These are phyloP conservation scores for Cercospora berteroae DNA, from an alignment of 2,329 filamentous ascomycete genomes.

Conservation along the genomic window DNA sequence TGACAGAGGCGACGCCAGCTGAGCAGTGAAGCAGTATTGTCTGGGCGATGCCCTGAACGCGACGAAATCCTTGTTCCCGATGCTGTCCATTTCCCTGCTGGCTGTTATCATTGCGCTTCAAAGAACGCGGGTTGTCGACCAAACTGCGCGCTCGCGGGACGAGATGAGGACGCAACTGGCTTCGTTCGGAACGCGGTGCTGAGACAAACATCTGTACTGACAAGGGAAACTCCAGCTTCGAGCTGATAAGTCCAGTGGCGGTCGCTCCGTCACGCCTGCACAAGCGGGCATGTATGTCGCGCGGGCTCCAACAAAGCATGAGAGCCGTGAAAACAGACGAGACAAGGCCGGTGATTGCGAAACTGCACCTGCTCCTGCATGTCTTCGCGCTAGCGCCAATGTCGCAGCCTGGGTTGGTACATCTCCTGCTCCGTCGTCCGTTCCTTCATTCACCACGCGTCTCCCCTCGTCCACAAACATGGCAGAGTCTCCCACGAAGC, in stretches of 20 bases:
- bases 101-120: not conserved
- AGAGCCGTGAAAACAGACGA: not conserved
- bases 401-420: not conserved
- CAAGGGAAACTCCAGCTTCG: too few relatives aligned
- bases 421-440: not conserved
- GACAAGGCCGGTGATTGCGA: not conserved
- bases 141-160: not conserved
- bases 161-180: not conserved
- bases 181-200: not conserved
- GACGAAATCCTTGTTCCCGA: not conserved
- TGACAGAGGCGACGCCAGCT: not conserved
- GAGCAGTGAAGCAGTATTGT: not conserved
- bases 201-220: not conserved
- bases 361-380: not conserved
- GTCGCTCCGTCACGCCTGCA: too few relatives aligned
- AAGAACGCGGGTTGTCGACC: not conserved
- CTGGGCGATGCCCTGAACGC: not conserved
- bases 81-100: not conserved
- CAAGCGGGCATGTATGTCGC: too few relatives aligned
- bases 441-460: not conserved
- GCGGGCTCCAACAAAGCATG: not conserved
- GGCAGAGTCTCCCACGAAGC: constrained; percentile 3
- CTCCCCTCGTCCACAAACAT: not conserved
- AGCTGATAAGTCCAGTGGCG: too few relatives aligned
- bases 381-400: constrained; percentile 2